These are phyloP conservation scores for Diutina pseudorugosa DNA, from an alignment of 1,139 yeast species.

Conservation along the genomic window DNA sequence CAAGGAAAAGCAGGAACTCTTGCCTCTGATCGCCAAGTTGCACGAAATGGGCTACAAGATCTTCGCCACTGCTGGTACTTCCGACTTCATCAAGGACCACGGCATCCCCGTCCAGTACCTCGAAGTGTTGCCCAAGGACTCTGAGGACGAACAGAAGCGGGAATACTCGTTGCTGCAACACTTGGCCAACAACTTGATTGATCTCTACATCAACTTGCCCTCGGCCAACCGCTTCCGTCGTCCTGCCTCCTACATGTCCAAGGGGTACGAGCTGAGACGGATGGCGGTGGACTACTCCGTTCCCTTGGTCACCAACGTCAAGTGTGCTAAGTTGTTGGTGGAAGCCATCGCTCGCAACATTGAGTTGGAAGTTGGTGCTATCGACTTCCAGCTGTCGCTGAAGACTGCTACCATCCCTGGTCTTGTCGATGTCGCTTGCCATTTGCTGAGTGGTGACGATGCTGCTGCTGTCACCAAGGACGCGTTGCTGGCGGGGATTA, in stretches of 20 bases:
- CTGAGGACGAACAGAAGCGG: slow-evolving; percentile 58
- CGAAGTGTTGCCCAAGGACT: slow-evolving; percentile 63
- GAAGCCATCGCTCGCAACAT: slow-evolving; percentile 79
- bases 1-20: slow-evolving; percentile 88
- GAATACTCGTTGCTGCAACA: slow-evolving; percentile 95
- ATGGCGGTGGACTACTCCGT: slow-evolving; percentile 99
- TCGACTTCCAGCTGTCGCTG: slow-evolving; percentile 89
- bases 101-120: slow-evolving; percentile 88
- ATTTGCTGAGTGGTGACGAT: slow-evolving; percentile 54
- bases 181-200: slow-evolving; percentile 92
- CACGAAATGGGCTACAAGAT: slow-evolving; percentile 77
- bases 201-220: slow-evolving; percentile 91
- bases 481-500: slow-evolving; percentile 79
- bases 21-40: slow-evolving; percentile 77
- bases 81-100: slow-evolving; percentile 94
- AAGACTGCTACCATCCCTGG: slow-evolving; percentile 78
- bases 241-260: slow-evolving; percentile 95
- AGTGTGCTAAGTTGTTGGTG: slow-evolving; percentile 89
- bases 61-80: slow-evolving; percentile 98
- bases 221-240: slow-evolving; percentile 96
- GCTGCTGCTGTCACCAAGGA: slow-evolving; percentile 47
- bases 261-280: slow-evolving; percentile 97
- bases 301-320: slow-evolving; percentile 95
- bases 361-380: slow-evolving; percentile 54
- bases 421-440: slow-evolving; percentile 69